Conservation (phyloP, 2,329 filamentous ascomycete species). For the Trichophyton benhamiae region DNA sequence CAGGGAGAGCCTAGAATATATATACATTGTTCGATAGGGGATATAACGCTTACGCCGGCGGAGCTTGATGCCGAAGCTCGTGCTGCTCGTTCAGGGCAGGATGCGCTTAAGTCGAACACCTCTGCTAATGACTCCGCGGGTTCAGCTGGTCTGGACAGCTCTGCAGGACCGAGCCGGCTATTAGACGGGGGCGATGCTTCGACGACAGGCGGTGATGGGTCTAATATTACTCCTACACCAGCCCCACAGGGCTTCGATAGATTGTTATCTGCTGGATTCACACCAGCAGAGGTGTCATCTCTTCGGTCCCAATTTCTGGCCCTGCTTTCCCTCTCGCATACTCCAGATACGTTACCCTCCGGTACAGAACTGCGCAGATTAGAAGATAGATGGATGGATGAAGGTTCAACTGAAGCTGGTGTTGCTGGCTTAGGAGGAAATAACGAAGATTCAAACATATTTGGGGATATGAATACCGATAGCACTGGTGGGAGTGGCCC, state of each 20-base stretch:
- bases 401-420: constrained; percentile 34
- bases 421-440: constrained; percentile 22
- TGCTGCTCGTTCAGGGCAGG: constrained; percentile 18
- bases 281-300: constrained; percentile 65
- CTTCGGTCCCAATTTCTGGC: constrained; percentile 80
- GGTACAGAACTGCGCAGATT: constrained; percentile 61
- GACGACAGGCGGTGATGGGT: not conserved
- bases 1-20: constrained; percentile 47
- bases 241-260: constrained; percentile 72
- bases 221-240: constrained; percentile 32
- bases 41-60: constrained; percentile 52
- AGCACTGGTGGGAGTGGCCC: constrained; percentile 21
- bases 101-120: constrained; percentile 13
- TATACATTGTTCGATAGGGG: constrained; percentile 84
- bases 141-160: constrained; percentile 3
- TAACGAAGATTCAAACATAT: constrained; percentile 30
- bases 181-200: not conserved
- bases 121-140: not conserved
- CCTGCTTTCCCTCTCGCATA: constrained; percentile 69
- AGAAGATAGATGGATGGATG: constrained; percentile 87
- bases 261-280: constrained; percentile 69
- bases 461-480: constrained; percentile 17
- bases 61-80: constrained; percentile 59
- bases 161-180: not conserved
- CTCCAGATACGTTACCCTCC: constrained; percentile 77